Conservation (phyloP, 2,329 filamentous ascomycete species). For the Fusarium miscanthi region DNA sequence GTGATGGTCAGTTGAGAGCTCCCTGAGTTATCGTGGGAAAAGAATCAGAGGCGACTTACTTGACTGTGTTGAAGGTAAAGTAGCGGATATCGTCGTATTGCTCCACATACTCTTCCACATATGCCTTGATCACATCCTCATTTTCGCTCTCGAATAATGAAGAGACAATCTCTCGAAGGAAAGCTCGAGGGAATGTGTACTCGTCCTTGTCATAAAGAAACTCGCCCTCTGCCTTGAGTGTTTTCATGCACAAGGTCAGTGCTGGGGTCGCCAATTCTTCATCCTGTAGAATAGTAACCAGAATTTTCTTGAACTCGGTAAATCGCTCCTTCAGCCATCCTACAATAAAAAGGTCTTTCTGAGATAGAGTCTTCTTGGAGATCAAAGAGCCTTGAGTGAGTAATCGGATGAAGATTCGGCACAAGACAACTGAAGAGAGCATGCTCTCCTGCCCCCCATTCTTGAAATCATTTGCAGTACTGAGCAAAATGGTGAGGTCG, state of each 20-base stretch:
- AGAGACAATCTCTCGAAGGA: slow-evolving; percentile 73
- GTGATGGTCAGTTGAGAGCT: neutral
- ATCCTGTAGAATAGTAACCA: slow-evolving; percentile 71
- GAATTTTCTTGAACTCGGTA: slow-evolving; percentile 72
- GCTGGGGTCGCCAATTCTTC: slow-evolving; percentile 75
- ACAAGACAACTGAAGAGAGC: slow-evolving; percentile 82
- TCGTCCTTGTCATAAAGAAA: slow-evolving; percentile 69
- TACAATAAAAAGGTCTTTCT: slow-evolving; percentile 79
- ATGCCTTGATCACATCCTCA: slow-evolving; percentile 74
- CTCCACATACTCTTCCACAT: slow-evolving; percentile 80
- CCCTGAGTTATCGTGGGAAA: no score
- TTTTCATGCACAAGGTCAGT: slow-evolving; percentile 82
- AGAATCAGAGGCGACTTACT: slow-evolving; percentile 63
- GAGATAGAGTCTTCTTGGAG: slow-evolving; percentile 71
- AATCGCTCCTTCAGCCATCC: slow-evolving; percentile 83
- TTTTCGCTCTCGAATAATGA: slow-evolving; percentile 68
- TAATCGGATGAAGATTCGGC: slow-evolving; percentile 85
- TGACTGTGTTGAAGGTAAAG: slow-evolving; percentile 80
- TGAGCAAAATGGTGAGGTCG: slow-evolving; percentile 81
- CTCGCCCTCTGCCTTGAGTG: slow-evolving; percentile 82
- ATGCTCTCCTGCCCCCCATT: slow-evolving; percentile 66
- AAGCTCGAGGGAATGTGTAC: slow-evolving; percentile 74
- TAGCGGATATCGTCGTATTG: slow-evolving; percentile 87
- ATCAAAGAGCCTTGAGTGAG: slow-evolving; percentile 78
- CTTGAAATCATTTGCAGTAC: slow-evolving; percentile 60